Evolutionary conservation across 495 filamentous ascomycete genomes (phyloP).

Genomic region (Aspergillus cristatus): DNA sequence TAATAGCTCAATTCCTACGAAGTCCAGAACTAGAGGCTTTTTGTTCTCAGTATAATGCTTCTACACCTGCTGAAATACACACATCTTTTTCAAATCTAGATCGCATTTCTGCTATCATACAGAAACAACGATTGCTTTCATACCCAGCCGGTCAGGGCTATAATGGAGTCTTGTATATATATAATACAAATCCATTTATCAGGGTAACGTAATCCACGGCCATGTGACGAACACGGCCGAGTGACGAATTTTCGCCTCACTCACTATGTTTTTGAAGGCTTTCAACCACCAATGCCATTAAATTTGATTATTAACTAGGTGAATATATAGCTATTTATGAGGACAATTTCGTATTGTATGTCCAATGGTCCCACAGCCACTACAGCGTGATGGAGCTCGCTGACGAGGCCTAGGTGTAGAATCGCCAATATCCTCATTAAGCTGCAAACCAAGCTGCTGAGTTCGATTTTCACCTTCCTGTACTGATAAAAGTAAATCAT

Average conservation of each 20-base stretch:
- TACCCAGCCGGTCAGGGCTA: constrained; percentile 4
- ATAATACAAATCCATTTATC: no score
- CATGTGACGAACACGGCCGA: no score
- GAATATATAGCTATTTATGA: neutral
- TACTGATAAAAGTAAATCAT: neutral
- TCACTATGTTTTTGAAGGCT: constrained; percentile 4
- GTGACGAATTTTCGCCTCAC: no score
- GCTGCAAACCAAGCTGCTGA: neutral
- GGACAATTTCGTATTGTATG: neutral
- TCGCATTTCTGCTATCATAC: constrained; percentile 3
- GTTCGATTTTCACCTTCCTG: neutral
- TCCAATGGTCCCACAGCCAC: no score
- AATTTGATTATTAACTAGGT: neutral
- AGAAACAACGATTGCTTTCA: constrained; percentile 4
- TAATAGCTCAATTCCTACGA: constrained; percentile 3
- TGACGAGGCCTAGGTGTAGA: no score
- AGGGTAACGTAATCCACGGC: no score
- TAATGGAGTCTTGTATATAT: neutral
- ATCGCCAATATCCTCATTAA: neutral
- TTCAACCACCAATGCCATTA: neutral
- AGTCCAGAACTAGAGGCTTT: constrained; percentile 6
- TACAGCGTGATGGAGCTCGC: no score
- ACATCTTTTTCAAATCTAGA: constrained; percentile 4
- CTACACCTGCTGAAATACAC: constrained; percentile 5
- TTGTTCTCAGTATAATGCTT: constrained; percentile 4